Evolutionary conservation across 176 grass and related monocot genomes (phyloP), one percentile per base, ranked within the genome.

Genomic region (Oryza punctata): DNA sequence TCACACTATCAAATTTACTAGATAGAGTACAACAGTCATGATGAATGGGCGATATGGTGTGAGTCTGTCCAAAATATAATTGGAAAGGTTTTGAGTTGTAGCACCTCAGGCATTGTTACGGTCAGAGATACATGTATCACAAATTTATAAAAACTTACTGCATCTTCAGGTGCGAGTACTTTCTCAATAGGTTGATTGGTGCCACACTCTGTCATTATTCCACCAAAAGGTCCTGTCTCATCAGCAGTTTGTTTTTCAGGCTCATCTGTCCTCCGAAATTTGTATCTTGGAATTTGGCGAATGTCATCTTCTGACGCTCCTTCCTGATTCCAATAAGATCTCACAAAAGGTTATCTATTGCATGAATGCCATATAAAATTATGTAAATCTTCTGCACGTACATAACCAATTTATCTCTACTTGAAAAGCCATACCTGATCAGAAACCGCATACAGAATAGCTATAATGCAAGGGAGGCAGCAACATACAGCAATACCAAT

Each of bases 401-500:
- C 21, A 61, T 61, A 61, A 61, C n/a, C 57, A 23, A 61, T 10
- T 61, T 24, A 61, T 61, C 57, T 61, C n/a, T 59, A 61, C 1
- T 76, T 83, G 33, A 78, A 82, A 87, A 69, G 70, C 19, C 75
- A 70, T 89, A 96, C 96, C 96, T 98, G 91, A 74, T 90, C 91
- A 60, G 90, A 94, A 65, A 96, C 87, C 18, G 96, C 91, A 72
- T 98, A 98, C 1, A 98, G 64, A 78, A 98, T 87, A 50, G 96
- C 93, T 86, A 98, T 96, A 33, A 98, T 95, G 81, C 96, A 98
- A 82, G 96, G 96, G 13, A 98, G 87, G 80, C 96, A 98, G 78
- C 96, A 98, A 72, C 96, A 98, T 54, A 96, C 86, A 84, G 91
- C 96, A 71, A 98, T 95, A 50, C 96, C 96, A 75, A 98, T 95